phyloP scores from a whole-genome alignment of 2,329 filamentous ascomycete species.

The Grosmannia huntii region DNA sequence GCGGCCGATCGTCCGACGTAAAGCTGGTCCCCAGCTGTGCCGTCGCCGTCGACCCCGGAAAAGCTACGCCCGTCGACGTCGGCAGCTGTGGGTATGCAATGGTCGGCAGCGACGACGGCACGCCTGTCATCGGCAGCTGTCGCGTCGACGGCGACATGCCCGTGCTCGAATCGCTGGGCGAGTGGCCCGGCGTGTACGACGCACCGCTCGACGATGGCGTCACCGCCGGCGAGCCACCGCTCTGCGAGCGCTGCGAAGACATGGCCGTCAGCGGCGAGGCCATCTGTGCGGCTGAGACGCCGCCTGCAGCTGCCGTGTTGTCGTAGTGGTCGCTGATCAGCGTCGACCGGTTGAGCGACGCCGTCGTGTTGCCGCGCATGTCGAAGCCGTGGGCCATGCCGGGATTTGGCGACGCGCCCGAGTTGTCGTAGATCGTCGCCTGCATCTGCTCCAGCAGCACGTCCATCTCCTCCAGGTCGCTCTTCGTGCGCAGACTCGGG shows the following conservation, averaged over 20 bases:
- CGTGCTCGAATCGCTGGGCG: conserved; percentile 57
- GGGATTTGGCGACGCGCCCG: conserved; percentile 67
- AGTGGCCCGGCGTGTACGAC: conserved; percentile 68
- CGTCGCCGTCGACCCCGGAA: conserved; percentile 53
- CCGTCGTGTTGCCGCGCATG: conserved; percentile 37
- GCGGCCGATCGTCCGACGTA: conserved; percentile 48
- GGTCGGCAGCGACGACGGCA: conserved; percentile 34
- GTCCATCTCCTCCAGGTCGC: conserved; percentile 85
- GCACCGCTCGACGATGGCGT: conserved; percentile 64
- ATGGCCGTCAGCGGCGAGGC: conserved; percentile 47
- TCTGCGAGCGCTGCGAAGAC: conserved; percentile 28
- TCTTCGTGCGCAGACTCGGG: conserved; percentile 81
- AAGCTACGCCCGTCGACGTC: conserved; percentile 46
- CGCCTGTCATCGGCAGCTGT: conserved; percentile 24
- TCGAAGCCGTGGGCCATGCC: conserved; percentile 56
- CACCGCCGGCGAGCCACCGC: conserved; percentile 56
- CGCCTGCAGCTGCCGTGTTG: neutral
- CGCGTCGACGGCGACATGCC: conserved; percentile 56
- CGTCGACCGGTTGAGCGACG: conserved; percentile 17
- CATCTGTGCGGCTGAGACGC: conserved; percentile 40
- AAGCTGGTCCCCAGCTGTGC: conserved; percentile 59
- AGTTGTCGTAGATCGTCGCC: conserved; percentile 87
- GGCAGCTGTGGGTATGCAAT: conserved; percentile 64
- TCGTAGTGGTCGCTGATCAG: conserved; percentile 19
- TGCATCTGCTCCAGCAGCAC: conserved; percentile 94